Evolutionary conservation across 1,284 basidiomycete genomes (phyloP), one percentile per base, ranked within the genome.

Genomic region (Volvariella volvacea): DNA sequence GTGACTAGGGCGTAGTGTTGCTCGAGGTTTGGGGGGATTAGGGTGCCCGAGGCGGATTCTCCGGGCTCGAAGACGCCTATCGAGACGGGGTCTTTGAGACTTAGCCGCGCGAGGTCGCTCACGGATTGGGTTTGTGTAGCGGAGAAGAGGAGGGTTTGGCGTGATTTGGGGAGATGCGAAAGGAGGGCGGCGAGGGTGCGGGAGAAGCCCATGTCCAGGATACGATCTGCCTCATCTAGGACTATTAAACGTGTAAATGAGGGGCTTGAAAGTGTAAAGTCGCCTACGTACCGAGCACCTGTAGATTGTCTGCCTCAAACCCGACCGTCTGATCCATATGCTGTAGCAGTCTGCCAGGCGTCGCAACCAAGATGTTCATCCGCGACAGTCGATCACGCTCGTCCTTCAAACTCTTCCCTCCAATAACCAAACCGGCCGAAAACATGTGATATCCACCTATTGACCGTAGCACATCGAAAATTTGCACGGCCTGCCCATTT

Each of bases 301-400:
- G 93, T 20, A 99, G 66, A 55, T 92, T 91, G 52, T 89, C 85
- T 30, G 83, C 83, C 49, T 95, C 92, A 55, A 99, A 97, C 1
- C 93, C 93, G 41, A 93, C 80, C 0, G 96, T 98, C 65, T 98
- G 93, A 60, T 99, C 96, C 83, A 99, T 89, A 63, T 99, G 96
- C 60, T 99, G 96, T 43, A 99, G 68, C 22, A 99, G 68, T 44
- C 96, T 78, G 14, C 95, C 96, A 1, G 95, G 95, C 2, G 96
- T 98, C 1, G 95, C 94, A 16, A 99, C 90, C 20, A 99, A 77
- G 48, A 99, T 96, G 60, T 99, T 99, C 93, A 99, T 98, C 41
- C 89, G 76, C 10, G 83, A 77, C 36, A 99, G 62, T 10, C 96
- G 73, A 19, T 93, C 92, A 44, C 83, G 74, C 62, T 99, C 96